These are phyloP conservation scores for Verticillium isaacii DNA, from an alignment of 2,329 filamentous ascomycete species.

Conservation along the genomic window DNA sequence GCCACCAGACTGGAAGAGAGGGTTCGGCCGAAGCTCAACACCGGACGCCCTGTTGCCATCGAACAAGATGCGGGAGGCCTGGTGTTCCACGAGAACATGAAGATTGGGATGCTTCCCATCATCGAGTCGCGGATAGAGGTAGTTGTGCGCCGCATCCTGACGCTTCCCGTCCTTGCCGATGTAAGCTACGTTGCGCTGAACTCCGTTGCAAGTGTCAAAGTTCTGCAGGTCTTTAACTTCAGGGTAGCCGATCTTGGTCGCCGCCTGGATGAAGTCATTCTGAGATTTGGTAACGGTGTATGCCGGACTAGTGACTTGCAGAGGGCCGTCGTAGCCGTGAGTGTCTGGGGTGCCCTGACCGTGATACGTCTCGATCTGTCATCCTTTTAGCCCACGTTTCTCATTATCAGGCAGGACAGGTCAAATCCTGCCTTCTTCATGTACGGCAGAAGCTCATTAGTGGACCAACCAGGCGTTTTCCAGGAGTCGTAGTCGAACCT, in stretches of 20 bases:
- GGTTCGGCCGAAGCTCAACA: constrained; percentile 49
- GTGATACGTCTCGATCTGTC: constrained; percentile 52
- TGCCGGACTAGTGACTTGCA: constrained; percentile 48
- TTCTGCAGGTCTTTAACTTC: constrained; percentile 50
- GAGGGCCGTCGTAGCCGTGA: constrained; percentile 51
- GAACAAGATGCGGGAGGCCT: constrained; percentile 45
- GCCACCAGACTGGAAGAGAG: constrained; percentile 30
- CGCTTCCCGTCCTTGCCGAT: constrained; percentile 45
- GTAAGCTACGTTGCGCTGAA: constrained; percentile 40
- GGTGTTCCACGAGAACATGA: constrained; percentile 47
- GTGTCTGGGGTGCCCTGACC: constrained; percentile 33
- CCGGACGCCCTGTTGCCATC: constrained; percentile 48
- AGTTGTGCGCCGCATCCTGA: constrained; percentile 53
- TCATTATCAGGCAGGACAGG: not conserved
- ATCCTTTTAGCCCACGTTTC: not conserved
- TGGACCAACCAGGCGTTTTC: constrained; percentile 25
- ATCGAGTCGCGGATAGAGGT: constrained; percentile 47
- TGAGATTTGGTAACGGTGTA: constrained; percentile 34
- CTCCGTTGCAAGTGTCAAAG: constrained; percentile 32
- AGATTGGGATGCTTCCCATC: constrained; percentile 44
- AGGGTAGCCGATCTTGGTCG: constrained; percentile 40
- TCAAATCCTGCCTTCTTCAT: constrained; percentile 20
- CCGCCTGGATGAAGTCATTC: constrained; percentile 44
- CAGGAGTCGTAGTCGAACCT: constrained; percentile 25
- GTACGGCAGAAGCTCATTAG: constrained; percentile 23